These are phyloP conservation scores for Penicillium hesseltinei DNA, from an alignment of 2,329 filamentous ascomycete genomes.

Conservation along the genomic window DNA sequence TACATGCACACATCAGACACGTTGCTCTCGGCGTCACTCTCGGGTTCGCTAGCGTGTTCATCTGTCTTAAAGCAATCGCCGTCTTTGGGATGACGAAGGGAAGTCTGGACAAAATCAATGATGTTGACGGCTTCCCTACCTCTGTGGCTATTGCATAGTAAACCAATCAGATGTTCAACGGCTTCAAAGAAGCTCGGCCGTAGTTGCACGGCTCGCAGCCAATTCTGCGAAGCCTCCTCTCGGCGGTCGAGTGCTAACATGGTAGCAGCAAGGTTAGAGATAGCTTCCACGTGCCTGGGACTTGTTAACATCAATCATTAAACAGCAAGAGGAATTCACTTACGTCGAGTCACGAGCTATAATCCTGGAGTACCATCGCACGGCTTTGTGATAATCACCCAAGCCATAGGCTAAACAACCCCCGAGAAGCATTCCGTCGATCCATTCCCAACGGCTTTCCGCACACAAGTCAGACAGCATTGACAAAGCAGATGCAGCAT, in stretches of 20 bases:
- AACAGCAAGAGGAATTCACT: slow-evolving; percentile 30
- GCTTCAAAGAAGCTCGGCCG: slow-evolving; percentile 91
- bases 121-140: slow-evolving; percentile 81
- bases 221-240: slow-evolving; percentile 80
- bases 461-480: slow-evolving; percentile 73
- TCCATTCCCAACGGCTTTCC: slow-evolving; percentile 81
- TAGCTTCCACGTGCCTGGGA: slow-evolving; percentile 79
- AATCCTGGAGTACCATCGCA: slow-evolving; percentile 55
- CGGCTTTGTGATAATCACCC: slow-evolving; percentile 71
- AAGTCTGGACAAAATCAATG: slow-evolving; percentile 79
- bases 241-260: slow-evolving; percentile 78
- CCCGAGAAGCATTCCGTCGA: slow-evolving; percentile 86
- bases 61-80: slow-evolving; percentile 49
- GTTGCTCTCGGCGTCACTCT: slow-evolving; percentile 56
- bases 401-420: slow-evolving; percentile 91
- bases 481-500: slow-evolving; percentile 66
- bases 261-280: slow-evolving; percentile 89
- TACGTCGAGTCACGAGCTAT: slow-evolving; percentile 57
- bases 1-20: slow-evolving; percentile 52
- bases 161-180: slow-evolving; percentile 86
- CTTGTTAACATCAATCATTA: slow-evolving; percentile 23
- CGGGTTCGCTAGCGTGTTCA: slow-evolving; percentile 60
- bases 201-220: slow-evolving; percentile 78
- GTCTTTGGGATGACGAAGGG: slow-evolving; percentile 57
- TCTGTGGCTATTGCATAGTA: slow-evolving; percentile 78